Evolutionary conservation across 495 filamentous ascomycete genomes (phyloP).

Genomic region (Neurospora sp.): DNA sequence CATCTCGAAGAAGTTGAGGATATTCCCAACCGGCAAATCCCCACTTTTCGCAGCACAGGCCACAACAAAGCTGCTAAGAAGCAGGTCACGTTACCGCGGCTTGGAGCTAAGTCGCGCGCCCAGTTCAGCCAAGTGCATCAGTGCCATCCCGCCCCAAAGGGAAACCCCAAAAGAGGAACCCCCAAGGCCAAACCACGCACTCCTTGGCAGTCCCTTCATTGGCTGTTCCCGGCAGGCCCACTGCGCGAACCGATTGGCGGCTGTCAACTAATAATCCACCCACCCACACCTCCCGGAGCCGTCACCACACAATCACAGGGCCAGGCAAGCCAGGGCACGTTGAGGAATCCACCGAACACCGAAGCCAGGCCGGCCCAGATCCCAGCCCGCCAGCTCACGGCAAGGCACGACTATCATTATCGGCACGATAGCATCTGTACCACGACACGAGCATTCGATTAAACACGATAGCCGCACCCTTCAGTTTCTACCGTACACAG

Average conservation of each 20-base stretch:
- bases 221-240: neutral
- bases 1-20: constrained; percentile 24
- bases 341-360: neutral
- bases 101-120: no score
- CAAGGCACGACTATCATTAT: neutral
- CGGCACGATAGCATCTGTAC: neutral
- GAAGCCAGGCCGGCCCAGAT: neutral
- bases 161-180: neutral
- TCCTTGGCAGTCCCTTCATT: neutral
- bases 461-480: neutral
- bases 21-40: constrained; percentile 29
- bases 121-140: neutral
- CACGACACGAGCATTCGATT: neutral
- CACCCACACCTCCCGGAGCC: neutral
- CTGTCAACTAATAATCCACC: neutral
- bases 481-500: neutral
- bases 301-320: neutral
- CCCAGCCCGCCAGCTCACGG: neutral
- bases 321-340: neutral
- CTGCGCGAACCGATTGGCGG: neutral
- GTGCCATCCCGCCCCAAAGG: neutral
- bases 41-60: constrained; percentile 15
- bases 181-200: neutral
- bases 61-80: constrained; percentile 10
- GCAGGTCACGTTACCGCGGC: constrained; percentile 22